These are phyloP conservation scores for Hawksworthiomyces lignivorus DNA, from an alignment of 2,329 filamentous ascomycete species.

Conservation along the genomic window DNA sequence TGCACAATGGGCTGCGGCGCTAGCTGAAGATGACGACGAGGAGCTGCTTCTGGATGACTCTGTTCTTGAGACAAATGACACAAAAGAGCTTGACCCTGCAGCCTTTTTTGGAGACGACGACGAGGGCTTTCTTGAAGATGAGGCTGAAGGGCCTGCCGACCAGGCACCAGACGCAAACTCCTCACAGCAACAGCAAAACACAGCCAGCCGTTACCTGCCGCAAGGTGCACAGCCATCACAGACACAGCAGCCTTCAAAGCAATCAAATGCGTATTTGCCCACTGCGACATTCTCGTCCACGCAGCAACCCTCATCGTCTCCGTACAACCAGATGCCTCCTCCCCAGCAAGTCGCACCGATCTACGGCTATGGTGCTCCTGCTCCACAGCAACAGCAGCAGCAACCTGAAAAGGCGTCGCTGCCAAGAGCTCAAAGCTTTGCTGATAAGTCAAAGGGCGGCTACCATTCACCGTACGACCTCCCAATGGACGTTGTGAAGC, in stretches of 20 bases:
- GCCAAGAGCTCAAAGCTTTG: slow-evolving; percentile 70
- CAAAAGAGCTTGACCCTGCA: slow-evolving; percentile 50
- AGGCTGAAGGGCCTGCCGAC: slow-evolving; percentile 31
- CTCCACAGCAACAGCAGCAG: slow-evolving; percentile 22
- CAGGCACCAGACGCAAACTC: slow-evolving; percentile 14
- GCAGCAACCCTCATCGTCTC: slow-evolving; percentile 2
- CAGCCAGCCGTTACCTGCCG: slow-evolving; percentile 13
- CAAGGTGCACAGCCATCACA: slow-evolving; percentile 1
- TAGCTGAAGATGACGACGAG: slow-evolving; percentile 66
- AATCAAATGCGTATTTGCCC: slow-evolving; percentile 14
- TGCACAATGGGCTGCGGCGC: slow-evolving; percentile 75
- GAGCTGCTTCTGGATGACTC: slow-evolving; percentile 54
- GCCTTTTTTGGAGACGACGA: slow-evolving; percentile 75
- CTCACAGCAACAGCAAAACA: slow-evolving; percentile 13
- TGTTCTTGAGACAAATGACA: slow-evolving; percentile 22
- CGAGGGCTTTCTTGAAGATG: slow-evolving; percentile 75
- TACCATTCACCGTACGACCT: slow-evolving; percentile 94
- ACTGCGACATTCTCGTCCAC: neutral
- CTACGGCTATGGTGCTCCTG: slow-evolving; percentile 10
- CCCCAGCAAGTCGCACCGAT: slow-evolving; percentile 8
- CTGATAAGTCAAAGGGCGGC: slow-evolving; percentile 80
- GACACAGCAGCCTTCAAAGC: neutral
- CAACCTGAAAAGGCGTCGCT: neutral
- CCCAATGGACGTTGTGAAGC: slow-evolving; percentile 77
- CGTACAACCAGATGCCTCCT: neutral